Evolutionary conservation across 176 grass and related monocot genomes (phyloP).

Genomic region (Saccharum officinarum): DNA sequence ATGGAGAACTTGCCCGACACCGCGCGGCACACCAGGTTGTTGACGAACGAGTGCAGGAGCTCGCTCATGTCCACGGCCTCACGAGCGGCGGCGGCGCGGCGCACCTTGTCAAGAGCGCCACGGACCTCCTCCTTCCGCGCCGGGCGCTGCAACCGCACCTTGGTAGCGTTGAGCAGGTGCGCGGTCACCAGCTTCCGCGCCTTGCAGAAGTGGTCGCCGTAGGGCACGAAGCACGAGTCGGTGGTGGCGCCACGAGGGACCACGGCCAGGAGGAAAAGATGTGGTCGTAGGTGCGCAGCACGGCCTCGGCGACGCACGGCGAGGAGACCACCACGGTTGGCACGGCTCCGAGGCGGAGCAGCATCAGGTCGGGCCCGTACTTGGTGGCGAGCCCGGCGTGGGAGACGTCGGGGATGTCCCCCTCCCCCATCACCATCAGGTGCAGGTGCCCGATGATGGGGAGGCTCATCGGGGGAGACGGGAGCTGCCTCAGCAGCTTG

Average conservation of each 20-base stretch:
- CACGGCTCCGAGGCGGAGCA: background rate
- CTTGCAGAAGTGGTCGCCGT: slow-evolving; percentile 1
- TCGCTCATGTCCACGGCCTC: background rate
- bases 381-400: background rate
- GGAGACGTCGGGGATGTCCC: background rate
- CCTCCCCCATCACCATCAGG: background rate
- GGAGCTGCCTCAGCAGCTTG: background rate
- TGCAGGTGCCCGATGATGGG: background rate
- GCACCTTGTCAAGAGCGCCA: background rate
- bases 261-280: background rate
- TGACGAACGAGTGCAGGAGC: background rate
- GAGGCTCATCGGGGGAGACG: background rate
- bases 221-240: background rate
- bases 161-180: background rate
- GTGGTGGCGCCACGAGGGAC: background rate
- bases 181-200: background rate
- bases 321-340: background rate
- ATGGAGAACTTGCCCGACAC: background rate
- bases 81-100: background rate
- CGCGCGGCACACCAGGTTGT: background rate
- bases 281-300: background rate
- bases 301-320: background rate
- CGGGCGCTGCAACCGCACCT: background rate
- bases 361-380: background rate
- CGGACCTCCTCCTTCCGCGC: background rate